Evolutionary conservation across 2,329 filamentous ascomycete species (phyloP).

Genomic region (Fusarium sp.): DNA sequence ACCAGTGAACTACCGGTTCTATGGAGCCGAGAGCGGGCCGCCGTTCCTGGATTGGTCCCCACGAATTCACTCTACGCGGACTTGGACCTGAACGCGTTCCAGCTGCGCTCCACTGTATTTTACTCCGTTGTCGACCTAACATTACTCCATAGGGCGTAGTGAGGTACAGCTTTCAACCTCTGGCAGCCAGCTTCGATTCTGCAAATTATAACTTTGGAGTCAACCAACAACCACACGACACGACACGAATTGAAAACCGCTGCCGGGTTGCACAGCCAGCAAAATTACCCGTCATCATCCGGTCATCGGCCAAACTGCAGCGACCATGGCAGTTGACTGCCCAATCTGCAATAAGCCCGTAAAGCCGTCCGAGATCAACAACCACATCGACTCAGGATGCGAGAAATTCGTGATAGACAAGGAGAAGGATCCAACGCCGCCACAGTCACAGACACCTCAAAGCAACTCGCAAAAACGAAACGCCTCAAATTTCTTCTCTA

Average conservation of each 20-base stretch:
- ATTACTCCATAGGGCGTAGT: not conserved
- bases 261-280: not conserved
- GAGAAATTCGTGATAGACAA: constrained; percentile 71
- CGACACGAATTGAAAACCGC: not conserved
- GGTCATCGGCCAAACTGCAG: constrained; percentile 4
- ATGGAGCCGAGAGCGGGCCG: constrained; percentile 41
- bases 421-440: constrained; percentile 48
- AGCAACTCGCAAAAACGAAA: constrained; percentile 63
- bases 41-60: constrained; percentile 31
- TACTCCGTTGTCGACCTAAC: not conserved
- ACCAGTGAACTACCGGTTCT: constrained; percentile 20
- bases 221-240: not conserved
- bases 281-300: not conserved
- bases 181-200: constrained; percentile 6
- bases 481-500: constrained; percentile 71
- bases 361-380: constrained; percentile 81
- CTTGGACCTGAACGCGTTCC: constrained; percentile 11
- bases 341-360: constrained; percentile 84
- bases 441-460: constrained; percentile 49
- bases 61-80: constrained; percentile 28
- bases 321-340: constrained; percentile 71
- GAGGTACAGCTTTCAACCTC: constrained; percentile 9
- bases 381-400: constrained; percentile 89
- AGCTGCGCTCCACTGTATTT: constrained; percentile 23
- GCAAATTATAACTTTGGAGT: not conserved